A percentile compares a stretch with the other conserved stretches of the same genome.
Evolutionary conservation across 176 grass and related monocot species (phyloP).

Genomic region (Urochloa ruziziensis): DNA sequence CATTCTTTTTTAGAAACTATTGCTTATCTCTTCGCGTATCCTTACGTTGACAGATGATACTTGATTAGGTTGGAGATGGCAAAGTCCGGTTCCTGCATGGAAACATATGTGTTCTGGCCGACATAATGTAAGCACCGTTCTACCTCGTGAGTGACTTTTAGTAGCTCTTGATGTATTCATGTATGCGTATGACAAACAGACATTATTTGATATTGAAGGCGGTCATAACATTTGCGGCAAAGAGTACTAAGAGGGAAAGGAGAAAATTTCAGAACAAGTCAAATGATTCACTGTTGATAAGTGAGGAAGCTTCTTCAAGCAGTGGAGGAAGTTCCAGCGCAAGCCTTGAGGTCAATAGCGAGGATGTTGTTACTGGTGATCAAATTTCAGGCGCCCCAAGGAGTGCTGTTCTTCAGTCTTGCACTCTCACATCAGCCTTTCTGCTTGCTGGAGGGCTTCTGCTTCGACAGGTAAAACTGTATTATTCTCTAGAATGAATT

Average conservation of each 20-base stretch:
- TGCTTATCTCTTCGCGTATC: slow-evolving; percentile 14
- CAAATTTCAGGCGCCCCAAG: slow-evolving; percentile 37
- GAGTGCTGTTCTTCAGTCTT: slow-evolving; percentile 71
- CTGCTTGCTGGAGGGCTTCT: slow-evolving; percentile 47
- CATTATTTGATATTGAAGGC: slow-evolving; percentile 34
- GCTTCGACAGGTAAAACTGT: slow-evolving; percentile 61
- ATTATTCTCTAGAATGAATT: not conserved
- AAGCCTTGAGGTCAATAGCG: slow-evolving; percentile 4
- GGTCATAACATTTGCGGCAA: slow-evolving; percentile 48
- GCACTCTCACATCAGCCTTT: slow-evolving; percentile 57
- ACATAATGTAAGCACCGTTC: not conserved
- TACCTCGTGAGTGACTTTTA: not conserved
- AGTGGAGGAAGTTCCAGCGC: slow-evolving; percentile 6
- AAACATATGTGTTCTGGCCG: not conserved
- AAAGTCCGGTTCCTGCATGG: not conserved
- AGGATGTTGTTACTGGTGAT: slow-evolving; percentile 17
- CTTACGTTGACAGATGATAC: slow-evolving; percentile 38
- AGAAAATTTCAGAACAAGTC: slow-evolving; percentile 25
- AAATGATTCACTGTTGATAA: slow-evolving; percentile 21
- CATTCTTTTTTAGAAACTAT: not conserved
- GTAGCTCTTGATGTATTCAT: not conserved
- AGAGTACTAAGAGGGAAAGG: slow-evolving; percentile 44
- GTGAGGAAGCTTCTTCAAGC: slow-evolving; percentile 22
- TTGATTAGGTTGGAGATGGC: slow-evolving; percentile 40
- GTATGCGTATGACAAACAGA: not conserved